Evolutionary conservation across 2,329 filamentous ascomycete genomes (phyloP).

Genomic region (Drechmeria coniospora): DNA sequence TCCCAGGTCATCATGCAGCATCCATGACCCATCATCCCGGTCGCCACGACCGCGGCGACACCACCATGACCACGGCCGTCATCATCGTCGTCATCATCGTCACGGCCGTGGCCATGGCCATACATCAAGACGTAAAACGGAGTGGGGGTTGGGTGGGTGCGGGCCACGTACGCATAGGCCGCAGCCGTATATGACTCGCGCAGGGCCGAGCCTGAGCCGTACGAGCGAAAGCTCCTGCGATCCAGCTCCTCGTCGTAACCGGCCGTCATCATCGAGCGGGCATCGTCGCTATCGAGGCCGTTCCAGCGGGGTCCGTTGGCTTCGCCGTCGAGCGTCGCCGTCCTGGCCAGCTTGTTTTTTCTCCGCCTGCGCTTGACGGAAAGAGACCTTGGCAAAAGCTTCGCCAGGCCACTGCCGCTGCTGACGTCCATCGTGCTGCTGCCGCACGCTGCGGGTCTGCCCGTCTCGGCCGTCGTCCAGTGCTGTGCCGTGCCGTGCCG

Average conservation of each 20-base stretch:
- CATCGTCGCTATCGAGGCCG: constrained; percentile 20
- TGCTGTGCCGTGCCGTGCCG: too few species aligned
- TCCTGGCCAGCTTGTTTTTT: constrained; percentile 24
- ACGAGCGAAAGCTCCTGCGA: constrained; percentile 16
- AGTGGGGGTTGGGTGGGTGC: too few species aligned
- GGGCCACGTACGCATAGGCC: background rate
- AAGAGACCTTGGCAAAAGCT: constrained; percentile 38
- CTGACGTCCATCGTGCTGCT: constrained; percentile 6
- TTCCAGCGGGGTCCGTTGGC: constrained; percentile 16
- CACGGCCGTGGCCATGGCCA: too few species aligned
- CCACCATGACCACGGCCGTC: too few species aligned
- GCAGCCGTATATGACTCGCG: constrained; percentile 3
- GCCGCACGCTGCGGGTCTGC: too few species aligned
- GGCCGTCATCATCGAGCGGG: constrained; percentile 12
- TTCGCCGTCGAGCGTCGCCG: constrained; percentile 14
- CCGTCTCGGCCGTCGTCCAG: too few species aligned
- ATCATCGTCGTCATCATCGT: too few species aligned
- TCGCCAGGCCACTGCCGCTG: constrained; percentile 23
- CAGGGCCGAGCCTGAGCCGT: constrained; percentile 18
- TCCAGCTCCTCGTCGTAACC: constrained; percentile 18
- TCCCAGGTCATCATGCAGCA: too few species aligned
- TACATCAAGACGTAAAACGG: too few species aligned
- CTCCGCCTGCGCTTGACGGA: constrained; percentile 31
- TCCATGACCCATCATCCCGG: too few species aligned
- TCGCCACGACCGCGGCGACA: too few species aligned